Conservation (phyloP, 257 asterid genomes). For the Capsicum pubescens region DNA sequence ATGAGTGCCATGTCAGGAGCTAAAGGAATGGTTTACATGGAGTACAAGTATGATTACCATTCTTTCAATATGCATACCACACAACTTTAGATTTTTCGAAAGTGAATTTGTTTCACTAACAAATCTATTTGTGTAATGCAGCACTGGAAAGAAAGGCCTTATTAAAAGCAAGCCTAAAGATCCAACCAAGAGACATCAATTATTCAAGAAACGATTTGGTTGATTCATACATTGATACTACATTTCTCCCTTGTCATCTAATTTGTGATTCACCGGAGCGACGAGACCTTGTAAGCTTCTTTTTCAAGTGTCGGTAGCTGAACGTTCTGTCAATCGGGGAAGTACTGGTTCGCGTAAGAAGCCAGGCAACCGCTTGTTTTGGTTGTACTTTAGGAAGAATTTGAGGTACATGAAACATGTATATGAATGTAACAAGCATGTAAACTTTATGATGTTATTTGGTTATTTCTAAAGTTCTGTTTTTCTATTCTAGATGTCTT, state of each 20-base stretch:
- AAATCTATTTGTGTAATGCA: conserved; percentile 34
- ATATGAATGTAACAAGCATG: not conserved
- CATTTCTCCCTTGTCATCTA: not conserved
- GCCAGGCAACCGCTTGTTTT: not conserved
- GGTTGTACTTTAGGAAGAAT: not conserved
- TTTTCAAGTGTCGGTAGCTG: too few species aligned
- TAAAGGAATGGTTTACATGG: conserved; percentile 90
- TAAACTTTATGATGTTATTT: not conserved
- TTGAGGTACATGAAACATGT: not conserved
- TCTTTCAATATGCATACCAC: not conserved
- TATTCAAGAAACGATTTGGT: conserved; percentile 88
- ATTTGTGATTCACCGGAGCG: not conserved
- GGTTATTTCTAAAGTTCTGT: not conserved
- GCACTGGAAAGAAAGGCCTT: conserved; percentile 54
- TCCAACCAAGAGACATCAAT: conserved; percentile 73
- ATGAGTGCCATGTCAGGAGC: conserved; percentile 97
- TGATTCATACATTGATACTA: conserved; percentile 32
- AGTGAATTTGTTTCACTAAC: not conserved
- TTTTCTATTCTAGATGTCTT: not conserved
- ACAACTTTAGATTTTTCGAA: not conserved
- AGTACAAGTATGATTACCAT: conserved; percentile 57
- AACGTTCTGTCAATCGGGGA: too few species aligned
- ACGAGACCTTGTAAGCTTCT: too few species aligned
- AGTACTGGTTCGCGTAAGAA: too few species aligned
- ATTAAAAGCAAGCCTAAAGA: conserved; percentile 91